These are phyloP conservation scores for Dipteronia dyeriana DNA, from an alignment of 345 rosid species.

Conservation along the genomic window DNA sequence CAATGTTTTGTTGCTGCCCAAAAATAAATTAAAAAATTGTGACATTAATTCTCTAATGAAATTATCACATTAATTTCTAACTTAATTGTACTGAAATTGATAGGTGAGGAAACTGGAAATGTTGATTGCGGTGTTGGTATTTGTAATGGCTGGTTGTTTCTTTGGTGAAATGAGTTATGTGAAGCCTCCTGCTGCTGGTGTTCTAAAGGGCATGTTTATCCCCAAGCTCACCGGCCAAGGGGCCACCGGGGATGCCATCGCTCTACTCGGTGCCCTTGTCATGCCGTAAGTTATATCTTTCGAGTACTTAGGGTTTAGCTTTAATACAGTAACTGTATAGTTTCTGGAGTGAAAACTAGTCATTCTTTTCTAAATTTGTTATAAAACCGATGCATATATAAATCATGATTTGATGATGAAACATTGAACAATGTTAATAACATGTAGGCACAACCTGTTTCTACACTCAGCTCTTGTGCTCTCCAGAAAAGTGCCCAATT, in stretches of 20 bases:
- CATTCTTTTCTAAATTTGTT: too few species aligned
- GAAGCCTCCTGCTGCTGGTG: constrained; percentile 47
- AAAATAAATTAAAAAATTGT: not conserved
- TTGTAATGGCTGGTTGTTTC: constrained; percentile 49
- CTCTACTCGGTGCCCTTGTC: constrained; percentile 52
- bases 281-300: constrained; percentile 41
- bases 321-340: too few species aligned
- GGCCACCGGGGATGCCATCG: constrained; percentile 46
- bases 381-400: too few species aligned
- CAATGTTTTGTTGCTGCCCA: not conserved
- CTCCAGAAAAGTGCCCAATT: constrained; percentile 48
- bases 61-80: too few species aligned
- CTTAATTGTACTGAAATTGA: too few species aligned
- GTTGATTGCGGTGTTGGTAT: constrained; percentile 41
- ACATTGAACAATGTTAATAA: not conserved
- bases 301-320: too few species aligned
- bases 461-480: constrained; percentile 55
- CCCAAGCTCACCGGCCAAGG: constrained; percentile 44
- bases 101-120: constrained; percentile 55
- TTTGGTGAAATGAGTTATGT: constrained; percentile 42
- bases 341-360: too few species aligned
- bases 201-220: constrained; percentile 49
- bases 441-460: constrained; percentile 48
- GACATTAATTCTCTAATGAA: not conserved
- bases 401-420: too few species aligned